Base-by-base conservation (phyloP, 163 green algal genomes). In the Chlorella variabilis region DNA sequence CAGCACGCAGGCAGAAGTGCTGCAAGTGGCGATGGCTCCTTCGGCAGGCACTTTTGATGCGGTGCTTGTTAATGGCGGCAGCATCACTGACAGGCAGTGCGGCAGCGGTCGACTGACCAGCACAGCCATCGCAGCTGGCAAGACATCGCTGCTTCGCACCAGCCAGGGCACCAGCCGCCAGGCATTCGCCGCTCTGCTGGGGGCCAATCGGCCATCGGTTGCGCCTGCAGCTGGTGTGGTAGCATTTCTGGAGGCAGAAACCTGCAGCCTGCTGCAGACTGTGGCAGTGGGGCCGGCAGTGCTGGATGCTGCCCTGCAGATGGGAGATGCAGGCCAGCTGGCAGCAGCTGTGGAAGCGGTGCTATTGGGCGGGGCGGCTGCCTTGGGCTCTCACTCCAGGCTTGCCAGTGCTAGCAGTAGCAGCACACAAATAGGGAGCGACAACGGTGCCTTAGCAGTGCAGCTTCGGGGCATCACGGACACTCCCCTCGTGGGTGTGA, bases 241-340 rank as follows among this genome's bases (percentile, higher is more conserved):
- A 42, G 71, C 71, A 33, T 23, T 11, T n/a, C n/a, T 39, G 6
- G 29, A 38, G 17, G 39, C n/a, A 23, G 59, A 81, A 5, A 2
- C 39, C 2, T 42, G 49, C 59, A 73, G 58, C 75, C 59, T 48
- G 76, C 54, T 71, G 17, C 77, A 83, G 66, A 77, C 77, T 2
- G 51, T 39, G 6, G 66, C 66, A 18, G 20, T 69, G 2, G 51
- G 51, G 5, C 77, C 77, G 2, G 38, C 66, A 21, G 36, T 38
- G 2, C 13, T 83, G 9, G 77, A 83, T 20, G 51, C 77, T 17
- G 51, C 66, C 21, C 18, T 83, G 38, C 77, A 83, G 36, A 36
- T 77, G 27, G 9, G 20, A 3, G 4, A 20, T n/a, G 1, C 23
- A 8, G 33, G 25, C 25, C 42, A 31, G n/a, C 66, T 77, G 66